These are phyloP conservation scores for Lentinula sp. DNA, from an alignment of 768 basidiomycete species.

Conservation along the genomic window DNA sequence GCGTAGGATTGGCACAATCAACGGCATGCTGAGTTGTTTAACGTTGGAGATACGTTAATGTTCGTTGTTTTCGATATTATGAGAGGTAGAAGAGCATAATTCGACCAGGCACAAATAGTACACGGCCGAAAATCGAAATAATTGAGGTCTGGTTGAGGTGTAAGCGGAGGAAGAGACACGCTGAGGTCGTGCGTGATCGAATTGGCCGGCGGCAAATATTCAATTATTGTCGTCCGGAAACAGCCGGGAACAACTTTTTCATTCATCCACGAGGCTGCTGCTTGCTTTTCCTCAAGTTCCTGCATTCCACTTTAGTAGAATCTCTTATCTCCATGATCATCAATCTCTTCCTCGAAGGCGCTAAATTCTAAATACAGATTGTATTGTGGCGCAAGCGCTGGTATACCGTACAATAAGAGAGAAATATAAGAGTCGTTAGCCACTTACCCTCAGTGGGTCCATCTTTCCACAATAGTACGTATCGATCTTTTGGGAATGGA, in stretches of 20 bases:
- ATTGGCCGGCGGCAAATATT: neutral
- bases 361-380: no score
- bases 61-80: neutral
- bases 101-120: neutral
- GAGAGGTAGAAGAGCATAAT: neutral
- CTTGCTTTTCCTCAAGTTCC: no score
- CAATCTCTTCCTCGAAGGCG: no score
- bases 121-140: neutral
- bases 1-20: slow-evolving; percentile 63
- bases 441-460: neutral
- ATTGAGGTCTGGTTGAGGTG: neutral
- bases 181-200: neutral
- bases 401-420: no score
- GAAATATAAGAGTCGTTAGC: neutral
- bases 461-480: neutral
- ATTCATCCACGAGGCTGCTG: no score
- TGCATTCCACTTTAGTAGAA: no score
- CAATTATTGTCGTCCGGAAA: no score
- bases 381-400: no score
- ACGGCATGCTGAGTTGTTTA: slow-evolving; percentile 43
- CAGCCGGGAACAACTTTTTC: no score
- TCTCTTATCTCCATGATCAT: no score
- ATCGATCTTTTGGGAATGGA: neutral
- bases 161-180: neutral
- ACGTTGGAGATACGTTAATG: neutral